Conservation (phyloP, 2,329 filamentous ascomycete genomes). For the Stenocarpella maydis region DNA sequence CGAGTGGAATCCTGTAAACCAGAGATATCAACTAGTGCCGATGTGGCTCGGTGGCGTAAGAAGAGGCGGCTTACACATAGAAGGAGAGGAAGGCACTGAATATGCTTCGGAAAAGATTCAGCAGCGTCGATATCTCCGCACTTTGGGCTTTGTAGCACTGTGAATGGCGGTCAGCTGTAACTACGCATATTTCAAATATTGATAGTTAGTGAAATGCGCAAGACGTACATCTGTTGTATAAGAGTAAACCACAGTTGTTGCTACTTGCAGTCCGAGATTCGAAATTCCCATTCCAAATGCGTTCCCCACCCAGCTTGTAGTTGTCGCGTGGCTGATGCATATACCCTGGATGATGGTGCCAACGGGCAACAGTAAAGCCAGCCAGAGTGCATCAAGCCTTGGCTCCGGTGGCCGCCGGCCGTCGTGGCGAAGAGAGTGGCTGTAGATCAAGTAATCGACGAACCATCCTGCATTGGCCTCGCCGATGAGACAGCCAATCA, state of each 20-base stretch:
- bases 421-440: slow-evolving; percentile 40
- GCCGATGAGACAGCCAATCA: slow-evolving; percentile 41
- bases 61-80: slow-evolving; percentile 39
- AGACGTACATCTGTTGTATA: slow-evolving; percentile 44
- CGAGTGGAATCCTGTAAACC: slow-evolving; percentile 39
- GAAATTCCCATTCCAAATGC: slow-evolving; percentile 48
- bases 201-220: rapidly evolving
- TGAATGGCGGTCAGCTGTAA: neutral
- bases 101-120: slow-evolving; percentile 45
- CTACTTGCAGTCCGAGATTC: slow-evolving; percentile 46
- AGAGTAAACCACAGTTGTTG: slow-evolving; percentile 46
- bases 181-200: no score
- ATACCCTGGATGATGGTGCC: slow-evolving; percentile 41
- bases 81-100: slow-evolving; percentile 46
- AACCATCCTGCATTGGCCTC: slow-evolving; percentile 42
- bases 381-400: slow-evolving; percentile 44
- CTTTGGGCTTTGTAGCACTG: slow-evolving; percentile 47
- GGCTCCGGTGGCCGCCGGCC: slow-evolving; percentile 44
- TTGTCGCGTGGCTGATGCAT: slow-evolving; percentile 42
- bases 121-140: slow-evolving; percentile 45
- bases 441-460: slow-evolving; percentile 42
- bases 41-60: neutral
- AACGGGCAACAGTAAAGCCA: slow-evolving; percentile 40
- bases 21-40: neutral
- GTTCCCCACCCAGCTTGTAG: slow-evolving; percentile 45